Conservation (phyloP, 495 filamentous ascomycete species). For the Cairneyella variabilis region DNA sequence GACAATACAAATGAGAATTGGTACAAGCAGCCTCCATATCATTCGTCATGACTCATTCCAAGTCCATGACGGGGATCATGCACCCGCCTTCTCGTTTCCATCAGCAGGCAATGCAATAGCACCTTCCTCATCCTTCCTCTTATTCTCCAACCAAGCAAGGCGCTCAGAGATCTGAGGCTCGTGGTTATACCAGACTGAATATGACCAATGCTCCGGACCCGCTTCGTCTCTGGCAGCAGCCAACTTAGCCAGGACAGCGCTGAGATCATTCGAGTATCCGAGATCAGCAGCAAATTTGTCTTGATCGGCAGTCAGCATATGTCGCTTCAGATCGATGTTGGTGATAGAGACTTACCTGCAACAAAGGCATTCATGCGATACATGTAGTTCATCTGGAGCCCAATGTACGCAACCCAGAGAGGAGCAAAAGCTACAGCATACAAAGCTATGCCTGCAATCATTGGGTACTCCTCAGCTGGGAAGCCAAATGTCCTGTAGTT, state of each 20-base stretch:
- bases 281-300: constrained; percentile 9
- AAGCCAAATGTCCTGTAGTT: background rate
- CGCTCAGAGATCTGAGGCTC: background rate
- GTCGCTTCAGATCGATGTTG: background rate
- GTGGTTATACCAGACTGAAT: background rate
- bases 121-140: background rate
- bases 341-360: background rate
- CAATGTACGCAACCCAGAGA: background rate
- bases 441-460: background rate
- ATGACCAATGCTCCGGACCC: background rate
- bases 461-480: background rate
- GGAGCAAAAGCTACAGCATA: background rate
- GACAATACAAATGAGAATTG: no score
- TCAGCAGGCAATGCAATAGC: background rate
- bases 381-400: background rate
- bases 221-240: background rate
- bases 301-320: background rate
- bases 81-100: constrained; percentile 2
- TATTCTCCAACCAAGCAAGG: background rate
- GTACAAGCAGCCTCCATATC: no score
- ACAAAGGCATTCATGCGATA: constrained; percentile 2
- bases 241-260: background rate
- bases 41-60: no score
- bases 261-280: constrained; percentile 3
- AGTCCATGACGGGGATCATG: no score